Conservation (phyloP, 2,329 filamentous ascomycete species). For the Ilyonectria mors-panacis region DNA sequence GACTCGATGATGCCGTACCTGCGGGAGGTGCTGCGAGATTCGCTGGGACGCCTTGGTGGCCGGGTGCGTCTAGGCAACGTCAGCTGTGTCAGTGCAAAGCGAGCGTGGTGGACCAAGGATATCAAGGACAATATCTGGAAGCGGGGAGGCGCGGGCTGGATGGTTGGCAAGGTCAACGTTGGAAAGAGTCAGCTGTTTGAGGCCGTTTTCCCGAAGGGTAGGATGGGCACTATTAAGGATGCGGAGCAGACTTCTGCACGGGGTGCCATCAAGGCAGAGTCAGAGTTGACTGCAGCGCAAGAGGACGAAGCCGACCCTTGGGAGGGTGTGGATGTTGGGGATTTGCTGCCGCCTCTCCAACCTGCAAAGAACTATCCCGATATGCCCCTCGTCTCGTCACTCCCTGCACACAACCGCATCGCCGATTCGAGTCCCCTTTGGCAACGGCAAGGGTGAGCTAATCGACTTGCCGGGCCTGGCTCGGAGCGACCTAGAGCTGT, state of each 20-base stretch:
- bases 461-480: constrained; percentile 92
- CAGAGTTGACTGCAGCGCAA: constrained; percentile 52
- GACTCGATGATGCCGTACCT: constrained; percentile 90
- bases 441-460: constrained; percentile 87
- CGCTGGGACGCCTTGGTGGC: constrained; percentile 77
- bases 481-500: constrained; percentile 79
- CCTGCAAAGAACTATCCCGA: constrained; percentile 81
- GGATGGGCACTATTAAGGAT: constrained; percentile 57
- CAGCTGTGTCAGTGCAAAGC: constrained; percentile 86
- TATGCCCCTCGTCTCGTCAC: constrained; percentile 88
- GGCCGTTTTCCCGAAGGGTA: constrained; percentile 85
- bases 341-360: constrained; percentile 83
- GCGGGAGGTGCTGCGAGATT: constrained; percentile 80
- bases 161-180: constrained; percentile 98
- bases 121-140: constrained; percentile 89
- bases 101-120: constrained; percentile 91
- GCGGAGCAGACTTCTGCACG: constrained; percentile 31
- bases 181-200: constrained; percentile 96
- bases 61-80: constrained; percentile 90
- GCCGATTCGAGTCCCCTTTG: constrained; percentile 93
- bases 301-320: constrained; percentile 24
- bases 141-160: constrained; percentile 90
- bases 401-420: constrained; percentile 96
- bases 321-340: constrained; percentile 57
- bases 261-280: constrained; percentile 28